phyloP scores from a whole-genome alignment of 352 stramenopile genomes.

The Globisporangium paddicum region DNA sequence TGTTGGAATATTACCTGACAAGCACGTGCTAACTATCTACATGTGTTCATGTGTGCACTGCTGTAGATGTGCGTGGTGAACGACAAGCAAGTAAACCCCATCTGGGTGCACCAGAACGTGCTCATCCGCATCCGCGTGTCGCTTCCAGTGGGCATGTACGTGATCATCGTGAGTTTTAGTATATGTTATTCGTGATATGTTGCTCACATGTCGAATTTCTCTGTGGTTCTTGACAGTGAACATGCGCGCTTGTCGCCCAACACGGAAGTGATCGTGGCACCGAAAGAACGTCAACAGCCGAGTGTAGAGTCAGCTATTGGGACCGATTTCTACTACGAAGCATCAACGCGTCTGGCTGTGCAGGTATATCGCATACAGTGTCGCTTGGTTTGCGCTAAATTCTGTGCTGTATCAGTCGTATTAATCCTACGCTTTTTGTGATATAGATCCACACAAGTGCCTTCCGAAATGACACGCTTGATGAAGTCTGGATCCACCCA shows the following conservation, averaged over 20 bases:
- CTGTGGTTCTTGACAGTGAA: slow-evolving; percentile 32
- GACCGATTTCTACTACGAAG: slow-evolving; percentile 52
- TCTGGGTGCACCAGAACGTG: slow-evolving; percentile 77
- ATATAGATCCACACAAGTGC: not conserved
- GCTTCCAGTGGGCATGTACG: slow-evolving; percentile 65
- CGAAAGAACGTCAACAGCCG: slow-evolving; percentile 53
- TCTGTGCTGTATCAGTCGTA: no score
- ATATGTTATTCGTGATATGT: no score
- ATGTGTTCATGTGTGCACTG: no score
- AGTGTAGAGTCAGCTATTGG: slow-evolving; percentile 26
- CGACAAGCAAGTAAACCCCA: slow-evolving; percentile 78
- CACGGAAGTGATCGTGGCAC: slow-evolving; percentile 72
- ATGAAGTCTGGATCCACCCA: slow-evolving; percentile 71
- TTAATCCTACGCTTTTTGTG: no score
- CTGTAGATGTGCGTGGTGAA: slow-evolving; percentile 88
- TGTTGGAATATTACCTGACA: no score
- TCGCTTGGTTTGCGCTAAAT: no score
- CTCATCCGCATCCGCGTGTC: slow-evolving; percentile 62
- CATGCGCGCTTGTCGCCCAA: slow-evolving; percentile 62
- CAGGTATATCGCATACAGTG: no score
- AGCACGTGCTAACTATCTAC: no score
- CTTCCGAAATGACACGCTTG: slow-evolving; percentile 24
- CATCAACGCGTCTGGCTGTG: slow-evolving; percentile 42
- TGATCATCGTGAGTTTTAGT: no score
- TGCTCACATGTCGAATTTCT: not conserved